phyloP scores from a whole-genome alignment of 2,329 filamentous ascomycete species.

The Cercospora sp. region DNA sequence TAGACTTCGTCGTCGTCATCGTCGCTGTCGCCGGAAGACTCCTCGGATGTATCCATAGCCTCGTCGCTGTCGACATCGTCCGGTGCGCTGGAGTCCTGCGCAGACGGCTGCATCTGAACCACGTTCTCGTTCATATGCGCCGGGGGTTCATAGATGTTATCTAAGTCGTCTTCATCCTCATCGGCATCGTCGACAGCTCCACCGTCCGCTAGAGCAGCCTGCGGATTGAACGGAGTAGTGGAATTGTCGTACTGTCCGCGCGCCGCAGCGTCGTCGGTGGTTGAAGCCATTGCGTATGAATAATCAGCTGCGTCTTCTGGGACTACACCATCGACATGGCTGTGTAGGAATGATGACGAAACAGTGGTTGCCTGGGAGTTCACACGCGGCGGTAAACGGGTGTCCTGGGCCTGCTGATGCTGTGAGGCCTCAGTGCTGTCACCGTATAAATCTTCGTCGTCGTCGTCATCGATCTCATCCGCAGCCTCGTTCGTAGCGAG shows the following conservation, averaged over 20 bases:
- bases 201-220: neutral
- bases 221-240: neutral
- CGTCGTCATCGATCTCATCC: conserved; percentile 19
- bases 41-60: conserved; percentile 28
- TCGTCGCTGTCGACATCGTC: conserved; percentile 26
- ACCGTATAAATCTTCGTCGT: conserved; percentile 22
- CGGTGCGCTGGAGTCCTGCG: neutral
- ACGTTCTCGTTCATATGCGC: neutral
- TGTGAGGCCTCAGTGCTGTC: neutral
- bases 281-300: conserved; percentile 2
- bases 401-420: neutral
- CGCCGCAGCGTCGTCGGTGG: neutral
- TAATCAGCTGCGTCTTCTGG: conserved; percentile 9
- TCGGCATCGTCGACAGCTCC: conserved; percentile 1
- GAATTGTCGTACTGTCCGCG: neutral
- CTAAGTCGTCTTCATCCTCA: conserved; percentile 15
- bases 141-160: conserved; percentile 13
- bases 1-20: conserved; percentile 4
- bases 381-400: neutral
- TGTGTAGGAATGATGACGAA: neutral
- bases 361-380: conserved; percentile 11
- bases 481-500: neutral
- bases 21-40: conserved; percentile 15
- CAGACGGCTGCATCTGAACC: neutral
- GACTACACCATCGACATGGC: neutral